Base-by-base conservation (phyloP, 768 basidiomycete species). In the Terana coerulea region DNA sequence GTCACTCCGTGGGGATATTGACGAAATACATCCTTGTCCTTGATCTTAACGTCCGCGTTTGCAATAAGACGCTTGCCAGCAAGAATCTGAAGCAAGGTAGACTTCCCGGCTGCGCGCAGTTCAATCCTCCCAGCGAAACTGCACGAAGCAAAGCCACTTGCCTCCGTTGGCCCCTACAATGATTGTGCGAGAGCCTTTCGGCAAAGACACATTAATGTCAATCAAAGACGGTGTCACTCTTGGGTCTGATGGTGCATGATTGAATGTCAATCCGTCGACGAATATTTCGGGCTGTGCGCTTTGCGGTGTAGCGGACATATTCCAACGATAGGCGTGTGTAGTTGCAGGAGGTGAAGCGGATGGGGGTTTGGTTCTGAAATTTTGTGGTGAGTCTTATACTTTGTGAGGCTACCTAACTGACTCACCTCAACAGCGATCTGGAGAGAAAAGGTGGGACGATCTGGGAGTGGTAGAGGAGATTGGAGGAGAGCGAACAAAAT, bases 101-200 rank as follows among this genome's bases (percentile, higher is more conserved):
- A 95, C 69, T 99, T 98, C 8, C 95, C 95, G 45, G 91, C 88
- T 88, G 58, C 22, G 43, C 29, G 15, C 59, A 58, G 25, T 30
- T 33, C n/a, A n/a, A n/a, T n/a, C n/a, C n/a, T n/a, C n/a, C n/a
- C 36, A 40, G 15, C 11, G 30, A 9, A 14, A 14, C 39, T 22
- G 39, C 39, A 10, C 39, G 12, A n/a, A 12, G 6, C 3, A 9
- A 22, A 47, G 15, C 15, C 22, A 61, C 81, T 54, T 49, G 90
- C 93, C 94, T 69, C 95, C 95, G 65, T 98, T 98, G 19, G 93
- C 91, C 42, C 97, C 95, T 34, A 98, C 74, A 39, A 98, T 71
- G 53, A 99, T 77, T 42, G 90, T 92, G 42, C 95, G 78, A 1
- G 87, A 87, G 1, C 92, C 95, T 15, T 69, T 72, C 2, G 82